These are phyloP conservation scores for Tricholoma sp. DNA, from an alignment of 768 basidiomycete genomes.

Conservation along the genomic window DNA sequence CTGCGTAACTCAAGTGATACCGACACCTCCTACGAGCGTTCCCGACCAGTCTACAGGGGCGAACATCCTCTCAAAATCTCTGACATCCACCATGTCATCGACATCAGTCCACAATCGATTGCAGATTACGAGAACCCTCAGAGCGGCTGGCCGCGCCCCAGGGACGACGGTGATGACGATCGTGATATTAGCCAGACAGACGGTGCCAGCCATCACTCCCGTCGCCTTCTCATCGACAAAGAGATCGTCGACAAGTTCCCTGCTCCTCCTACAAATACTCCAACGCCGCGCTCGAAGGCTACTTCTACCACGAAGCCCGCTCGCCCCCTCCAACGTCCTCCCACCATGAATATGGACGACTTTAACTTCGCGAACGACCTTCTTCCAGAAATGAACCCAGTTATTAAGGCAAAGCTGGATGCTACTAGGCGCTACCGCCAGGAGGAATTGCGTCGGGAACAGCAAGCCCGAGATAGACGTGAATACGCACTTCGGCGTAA, in stretches of 20 bases:
- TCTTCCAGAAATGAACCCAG: constrained; percentile 5
- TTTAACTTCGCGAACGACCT: neutral
- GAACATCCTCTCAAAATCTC: constrained; percentile 7
- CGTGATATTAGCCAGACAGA: neutral
- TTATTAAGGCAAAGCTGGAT: constrained; percentile 8
- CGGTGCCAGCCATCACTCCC: neutral
- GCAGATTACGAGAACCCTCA: constrained; percentile 4
- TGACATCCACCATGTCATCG: constrained; percentile 10
- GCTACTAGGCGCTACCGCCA: neutral
- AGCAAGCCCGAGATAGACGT: neutral
- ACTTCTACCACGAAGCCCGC: neutral
- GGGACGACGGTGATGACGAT: neutral
- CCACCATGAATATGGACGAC: constrained; percentile 5
- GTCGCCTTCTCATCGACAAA: constrained; percentile 5
- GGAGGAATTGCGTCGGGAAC: neutral
- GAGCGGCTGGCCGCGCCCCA: constrained; percentile 3
- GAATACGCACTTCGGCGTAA: neutral
- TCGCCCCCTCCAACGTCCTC: constrained; percentile 5
- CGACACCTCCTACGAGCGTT: constrained; percentile 8
- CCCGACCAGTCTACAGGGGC: constrained; percentile 10
- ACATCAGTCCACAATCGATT: constrained; percentile 6
- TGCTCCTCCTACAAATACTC: constrained; percentile 4
- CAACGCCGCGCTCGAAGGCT: neutral
- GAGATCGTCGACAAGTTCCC: constrained; percentile 9
- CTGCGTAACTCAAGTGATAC: constrained; percentile 15